Percentiles rank a stretch among this genome's conserved stretches.
phyloP scores from a whole-genome alignment of 2,329 filamentous ascomycete species.

The Colletotrichum shisoi region DNA sequence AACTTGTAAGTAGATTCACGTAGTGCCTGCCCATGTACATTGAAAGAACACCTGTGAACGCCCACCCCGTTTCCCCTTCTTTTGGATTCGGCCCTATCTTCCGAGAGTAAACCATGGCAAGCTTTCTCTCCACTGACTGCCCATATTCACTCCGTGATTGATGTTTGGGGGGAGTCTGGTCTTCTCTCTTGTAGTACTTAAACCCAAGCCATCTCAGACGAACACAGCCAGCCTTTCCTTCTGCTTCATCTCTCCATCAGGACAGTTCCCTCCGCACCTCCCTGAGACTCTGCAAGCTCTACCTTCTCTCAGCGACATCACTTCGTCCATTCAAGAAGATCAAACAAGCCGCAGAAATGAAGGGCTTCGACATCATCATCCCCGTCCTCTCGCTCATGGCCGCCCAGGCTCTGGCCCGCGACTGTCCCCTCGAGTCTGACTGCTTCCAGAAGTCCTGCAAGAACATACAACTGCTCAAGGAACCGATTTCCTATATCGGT shows the following conservation, averaged over 20 bases:
- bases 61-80: too few relatives aligned
- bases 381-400: neutral
- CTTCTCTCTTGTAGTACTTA: neutral
- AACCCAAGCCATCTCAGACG: neutral
- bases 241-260: neutral
- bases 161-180: too few relatives aligned
- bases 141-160: too few relatives aligned
- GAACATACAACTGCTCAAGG: neutral
- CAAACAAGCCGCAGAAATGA: neutral
- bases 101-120: too few relatives aligned
- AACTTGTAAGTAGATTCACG: too few relatives aligned
- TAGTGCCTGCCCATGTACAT: too few relatives aligned
- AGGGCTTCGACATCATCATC: neutral
- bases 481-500: too few relatives aligned
- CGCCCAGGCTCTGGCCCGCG: neutral
- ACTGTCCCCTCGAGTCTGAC: constrained; percentile 17
- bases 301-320: neutral
- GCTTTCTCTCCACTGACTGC: too few relatives aligned
- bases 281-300: neutral
- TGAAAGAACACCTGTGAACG: too few relatives aligned
- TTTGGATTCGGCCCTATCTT: too few relatives aligned
- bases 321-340: neutral
- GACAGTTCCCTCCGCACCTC: neutral
- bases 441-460: constrained; percentile 17
- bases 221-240: neutral